Base-by-base conservation (phyloP, 345 rosid species). In the Lenwebbia sp. region DNA sequence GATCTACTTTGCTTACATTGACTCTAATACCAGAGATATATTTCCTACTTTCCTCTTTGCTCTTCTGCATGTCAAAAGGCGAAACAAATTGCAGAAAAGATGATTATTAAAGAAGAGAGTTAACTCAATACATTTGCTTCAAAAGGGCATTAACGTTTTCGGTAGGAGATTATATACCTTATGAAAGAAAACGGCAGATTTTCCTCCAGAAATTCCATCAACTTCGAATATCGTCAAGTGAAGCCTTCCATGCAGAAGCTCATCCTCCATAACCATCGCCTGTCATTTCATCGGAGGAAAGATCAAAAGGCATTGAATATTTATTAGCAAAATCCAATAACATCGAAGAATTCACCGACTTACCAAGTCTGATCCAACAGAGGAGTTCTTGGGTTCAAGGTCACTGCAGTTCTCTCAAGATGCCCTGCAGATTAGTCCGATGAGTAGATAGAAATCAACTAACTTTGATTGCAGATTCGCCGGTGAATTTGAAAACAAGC, bases 201-300 rank as follows among this genome's bases (percentile, higher is more conserved):
- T 85, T 28, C 85, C 41, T 28, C 86, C 74, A 53, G 87, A 81
- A 85, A 89, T 87, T 83, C 85, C 74, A 58, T 82, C 85, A 25
- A 89, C 91, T 85, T 92, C 92, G 57, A 86, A 89, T 82, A 92
- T 89, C 7, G 91, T 90, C 84, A 90, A 90, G 83, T 90, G 92
- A 57, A 93, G 92, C 14, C 88, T 90, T 56, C 93, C 95, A 56
- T 92, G 95, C 40, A 93, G 89, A 86, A 88, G 88, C 86, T 89
- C 58, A 47, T 28, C 83, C 50, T 83, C 88, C 91, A 89, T 91
- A 22, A 75, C 49, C 86, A 54, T 65, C 25, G 84, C 84, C 55
- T 52, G 41, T 51, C 84, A 51, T 52, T 28, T 82, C 44, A 65
- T 65, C 78, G 12, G 44, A 33, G 44, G 78, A 65, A 65, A 65